Percentiles rank a stretch among this genome's conserved stretches.
These are phyloP conservation scores for Prillingera fragicola DNA, from an alignment of 1,284 basidiomycete genomes.

Conservation along the genomic window DNA sequence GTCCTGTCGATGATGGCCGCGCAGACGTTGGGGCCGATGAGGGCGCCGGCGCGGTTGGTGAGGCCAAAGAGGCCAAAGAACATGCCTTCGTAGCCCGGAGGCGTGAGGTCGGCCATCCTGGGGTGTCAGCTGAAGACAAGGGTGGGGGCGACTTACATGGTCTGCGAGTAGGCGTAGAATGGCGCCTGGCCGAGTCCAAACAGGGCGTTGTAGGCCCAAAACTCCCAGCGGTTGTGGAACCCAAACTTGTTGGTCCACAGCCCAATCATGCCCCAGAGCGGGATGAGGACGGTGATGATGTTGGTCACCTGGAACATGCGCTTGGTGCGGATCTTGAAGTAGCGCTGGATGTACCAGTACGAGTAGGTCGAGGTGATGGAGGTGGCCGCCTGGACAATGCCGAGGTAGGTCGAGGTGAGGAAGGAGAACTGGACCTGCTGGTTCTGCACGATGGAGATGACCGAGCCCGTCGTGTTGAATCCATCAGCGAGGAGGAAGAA, in stretches of 20 bases:
- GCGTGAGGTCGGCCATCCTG: conserved; percentile 70
- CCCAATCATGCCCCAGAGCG: conserved; percentile 79
- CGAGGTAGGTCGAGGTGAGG: conserved; percentile 69
- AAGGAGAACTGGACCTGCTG: conserved; percentile 67
- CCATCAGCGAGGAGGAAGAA: conserved; percentile 62
- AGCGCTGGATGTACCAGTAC: conserved; percentile 74
- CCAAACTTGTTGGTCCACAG: conserved; percentile 70
- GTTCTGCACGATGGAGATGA: conserved; percentile 55
- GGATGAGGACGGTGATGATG: conserved; percentile 67
- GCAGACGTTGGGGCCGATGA: conserved; percentile 74
- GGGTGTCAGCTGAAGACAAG: too few relatives aligned
- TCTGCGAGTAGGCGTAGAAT: conserved; percentile 62
- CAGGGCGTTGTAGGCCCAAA: conserved; percentile 63
- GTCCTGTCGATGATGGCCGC: conserved; percentile 60
- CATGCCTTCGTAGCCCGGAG: conserved; percentile 74
- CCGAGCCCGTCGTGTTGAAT: conserved; percentile 24
- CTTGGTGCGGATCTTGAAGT: conserved; percentile 58
- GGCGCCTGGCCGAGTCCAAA: conserved; percentile 77
- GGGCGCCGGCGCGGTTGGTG: conserved; percentile 71
- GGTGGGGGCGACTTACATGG: too few relatives aligned
- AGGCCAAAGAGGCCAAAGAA: conserved; percentile 78
- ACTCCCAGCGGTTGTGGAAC: conserved; percentile 77
- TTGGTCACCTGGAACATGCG: conserved; percentile 63
- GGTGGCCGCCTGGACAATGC: conserved; percentile 64
- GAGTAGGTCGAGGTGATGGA: conserved; percentile 56